Evolutionary conservation across 768 basidiomycete genomes (phyloP), one percentile per base, ranked within the genome.

Genomic region (Hygrocybe punicea): DNA sequence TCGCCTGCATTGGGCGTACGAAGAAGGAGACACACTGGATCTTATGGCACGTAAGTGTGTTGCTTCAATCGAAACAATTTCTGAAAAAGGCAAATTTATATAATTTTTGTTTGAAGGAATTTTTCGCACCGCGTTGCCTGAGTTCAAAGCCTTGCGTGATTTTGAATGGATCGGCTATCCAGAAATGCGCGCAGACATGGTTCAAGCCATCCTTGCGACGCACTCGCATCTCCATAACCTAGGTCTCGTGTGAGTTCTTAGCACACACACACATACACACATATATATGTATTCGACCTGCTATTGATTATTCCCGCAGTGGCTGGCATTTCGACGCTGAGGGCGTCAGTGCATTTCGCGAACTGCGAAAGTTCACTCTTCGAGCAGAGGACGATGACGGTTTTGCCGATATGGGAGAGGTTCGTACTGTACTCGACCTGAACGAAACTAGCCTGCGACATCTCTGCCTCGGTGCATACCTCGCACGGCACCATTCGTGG

Each of bases 121-220:
- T 45, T 84, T 87, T 68, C 80, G 80, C 55, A 82, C 80, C 8
- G 79, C 84, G 2, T 73, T 88, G 13, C 84, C 84, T 1, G 82
- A 82, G 42, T 86, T 87, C 70, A 84, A 73, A 57, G 78, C 79
- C 7, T 71, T 87, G 10, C 65, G 73, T 11, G 84, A 85, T 59
- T 85, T 87, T 62, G 85, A 87, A 68, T 87, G 86, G 86, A 86
- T 87, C n/a, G 85, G 86, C 5, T 87, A 87, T 62, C 86, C 85
- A 1, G 86, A 87, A 64, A 72, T 87, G 70, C 76, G 81, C 9
- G 82, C 76, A n/a, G 84, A 86, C 52, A 83, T 84, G 77, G 84
- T 87, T 0, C 77, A 84, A 62, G 78, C 76, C 8, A 73, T 87
- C 4, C 70, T 84, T 11, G 68, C 74, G 6, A 80, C 74, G 51